phyloP scores from a whole-genome alignment of 306 rosid species.

The Biancaea sappan region DNA sequence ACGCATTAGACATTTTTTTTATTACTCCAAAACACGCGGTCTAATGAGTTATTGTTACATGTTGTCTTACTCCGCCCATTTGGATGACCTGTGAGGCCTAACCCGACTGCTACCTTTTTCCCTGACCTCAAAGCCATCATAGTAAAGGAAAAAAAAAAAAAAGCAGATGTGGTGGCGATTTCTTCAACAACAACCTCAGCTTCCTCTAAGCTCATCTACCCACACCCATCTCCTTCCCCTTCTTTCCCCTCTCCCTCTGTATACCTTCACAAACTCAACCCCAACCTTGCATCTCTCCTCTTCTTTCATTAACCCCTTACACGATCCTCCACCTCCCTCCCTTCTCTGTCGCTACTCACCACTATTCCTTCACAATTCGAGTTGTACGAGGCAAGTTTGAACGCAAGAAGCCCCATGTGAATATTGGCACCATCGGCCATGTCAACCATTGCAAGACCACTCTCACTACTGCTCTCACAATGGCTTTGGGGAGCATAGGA shows the following conservation, averaged over 20 bases:
- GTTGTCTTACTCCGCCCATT: too few relatives aligned
- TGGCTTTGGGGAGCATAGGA: slow-evolving; percentile 74
- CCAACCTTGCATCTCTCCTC: slow-evolving; percentile 56
- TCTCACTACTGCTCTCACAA: slow-evolving; percentile 88
- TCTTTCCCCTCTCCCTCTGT: slow-evolving; percentile 30
- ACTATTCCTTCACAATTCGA: slow-evolving; percentile 54
- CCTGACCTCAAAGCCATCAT: too few relatives aligned
- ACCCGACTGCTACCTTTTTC: too few relatives aligned
- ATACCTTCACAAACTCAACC: slow-evolving; percentile 26
- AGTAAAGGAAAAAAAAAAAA: too few relatives aligned
- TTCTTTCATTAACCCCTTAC: slow-evolving; percentile 65
- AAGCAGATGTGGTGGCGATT: too few relatives aligned
- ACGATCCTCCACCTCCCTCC: slow-evolving; percentile 51
- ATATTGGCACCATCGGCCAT: slow-evolving; percentile 90
- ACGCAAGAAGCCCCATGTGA: slow-evolving; percentile 86
- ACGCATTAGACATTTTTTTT: too few relatives aligned
- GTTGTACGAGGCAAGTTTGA: slow-evolving; percentile 90
- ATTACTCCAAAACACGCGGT: too few relatives aligned
- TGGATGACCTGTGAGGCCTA: too few relatives aligned
- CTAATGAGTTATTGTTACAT: too few relatives aligned
- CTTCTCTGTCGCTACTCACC: slow-evolving; percentile 27
- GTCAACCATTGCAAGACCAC: slow-evolving; percentile 95
- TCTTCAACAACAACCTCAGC: slow-evolving; percentile 50
- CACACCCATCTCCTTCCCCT: slow-evolving; percentile 36
- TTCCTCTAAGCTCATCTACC: slow-evolving; percentile 52